Percentiles rank a stretch among this genome's conserved stretches.
Evolutionary conservation across 148 eudicot species (phyloP).

Genomic region (Camellia japonica): DNA sequence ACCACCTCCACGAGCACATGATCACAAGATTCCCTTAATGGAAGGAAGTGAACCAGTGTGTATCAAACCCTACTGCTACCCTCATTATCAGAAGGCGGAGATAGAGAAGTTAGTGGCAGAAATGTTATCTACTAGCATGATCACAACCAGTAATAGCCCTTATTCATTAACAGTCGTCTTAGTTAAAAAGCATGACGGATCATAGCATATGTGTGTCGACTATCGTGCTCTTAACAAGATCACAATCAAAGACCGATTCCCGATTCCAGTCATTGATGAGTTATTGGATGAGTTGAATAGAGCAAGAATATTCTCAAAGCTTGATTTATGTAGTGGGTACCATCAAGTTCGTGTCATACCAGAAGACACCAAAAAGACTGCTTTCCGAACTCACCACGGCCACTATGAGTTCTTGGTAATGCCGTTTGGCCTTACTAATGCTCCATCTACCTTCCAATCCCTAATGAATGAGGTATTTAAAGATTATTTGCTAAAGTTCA

Average conservation of each 20-base stretch:
- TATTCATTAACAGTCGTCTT: neutral
- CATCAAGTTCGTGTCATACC: neutral
- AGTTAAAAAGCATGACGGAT: neutral
- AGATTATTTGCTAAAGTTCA: neutral
- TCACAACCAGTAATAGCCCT: neutral
- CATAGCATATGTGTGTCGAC: neutral
- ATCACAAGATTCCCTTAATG: neutral
- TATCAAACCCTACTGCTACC: neutral
- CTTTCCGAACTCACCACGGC: neutral
- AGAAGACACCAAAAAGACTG: neutral
- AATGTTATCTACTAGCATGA: neutral
- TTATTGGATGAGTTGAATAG: neutral
- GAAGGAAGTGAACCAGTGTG: neutral
- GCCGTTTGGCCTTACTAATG: neutral
- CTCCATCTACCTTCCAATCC: neutral
- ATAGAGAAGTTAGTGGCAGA: neutral
- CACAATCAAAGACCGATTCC: neutral
- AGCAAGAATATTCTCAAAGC: neutral
- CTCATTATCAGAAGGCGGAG: neutral
- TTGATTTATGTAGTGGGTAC: neutral
- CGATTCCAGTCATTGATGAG: neutral
- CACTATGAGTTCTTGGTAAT: neutral
- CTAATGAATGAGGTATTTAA: neutral
- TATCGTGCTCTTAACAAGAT: neutral
- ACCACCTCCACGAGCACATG: neutral